Percentiles rank a stretch among this genome's conserved stretches.
phyloP scores from a whole-genome alignment of 805 yeast genomes.

The Wickerhamiella parazyma region DNA sequence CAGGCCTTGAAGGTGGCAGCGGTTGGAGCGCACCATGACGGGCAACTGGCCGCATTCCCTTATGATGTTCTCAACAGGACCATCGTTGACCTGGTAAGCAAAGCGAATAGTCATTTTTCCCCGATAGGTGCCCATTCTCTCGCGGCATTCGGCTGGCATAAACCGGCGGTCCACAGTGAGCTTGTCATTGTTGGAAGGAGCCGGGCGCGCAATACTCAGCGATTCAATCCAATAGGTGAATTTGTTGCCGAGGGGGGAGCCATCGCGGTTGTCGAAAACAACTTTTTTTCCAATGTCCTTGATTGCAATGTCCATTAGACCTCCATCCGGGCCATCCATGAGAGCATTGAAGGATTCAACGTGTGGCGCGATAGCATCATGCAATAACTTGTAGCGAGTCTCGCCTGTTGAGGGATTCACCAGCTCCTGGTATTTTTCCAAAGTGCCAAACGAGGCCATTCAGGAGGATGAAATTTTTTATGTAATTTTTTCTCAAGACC shows the following conservation, averaged over 20 bases:
- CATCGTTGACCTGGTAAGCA: conserved; percentile 78
- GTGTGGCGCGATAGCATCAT: conserved; percentile 89
- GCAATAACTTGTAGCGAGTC: conserved; percentile 65
- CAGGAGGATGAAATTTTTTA: conserved; percentile 8
- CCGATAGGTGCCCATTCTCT: conserved; percentile 70
- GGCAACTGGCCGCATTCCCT: conserved; percentile 91
- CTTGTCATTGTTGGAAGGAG: conserved; percentile 59
- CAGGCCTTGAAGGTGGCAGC: conserved; percentile 78
- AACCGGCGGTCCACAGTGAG: conserved; percentile 64
- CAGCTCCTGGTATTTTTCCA: conserved; percentile 78
- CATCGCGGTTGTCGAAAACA: conserved; percentile 67
- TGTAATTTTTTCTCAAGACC: conserved; percentile 2
- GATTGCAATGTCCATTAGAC: conserved; percentile 70
- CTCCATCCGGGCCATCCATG: conserved; percentile 78
- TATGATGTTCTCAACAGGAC: conserved; percentile 61
- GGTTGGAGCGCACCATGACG: conserved; percentile 75
- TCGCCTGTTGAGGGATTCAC: conserved; percentile 80
- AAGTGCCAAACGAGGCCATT: conserved; percentile 46
- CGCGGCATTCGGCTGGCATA: conserved; percentile 81
- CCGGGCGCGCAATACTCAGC: conserved; percentile 76
- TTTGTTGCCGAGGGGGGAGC: conserved; percentile 69
- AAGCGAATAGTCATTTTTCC: conserved; percentile 68
- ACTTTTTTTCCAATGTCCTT: conserved; percentile 79
- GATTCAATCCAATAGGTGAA: conserved; percentile 70
- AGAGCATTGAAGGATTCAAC: conserved; percentile 92